Conservation (phyloP, 2,329 filamentous ascomycete genomes). For the Domatiomyces catenatus region DNA sequence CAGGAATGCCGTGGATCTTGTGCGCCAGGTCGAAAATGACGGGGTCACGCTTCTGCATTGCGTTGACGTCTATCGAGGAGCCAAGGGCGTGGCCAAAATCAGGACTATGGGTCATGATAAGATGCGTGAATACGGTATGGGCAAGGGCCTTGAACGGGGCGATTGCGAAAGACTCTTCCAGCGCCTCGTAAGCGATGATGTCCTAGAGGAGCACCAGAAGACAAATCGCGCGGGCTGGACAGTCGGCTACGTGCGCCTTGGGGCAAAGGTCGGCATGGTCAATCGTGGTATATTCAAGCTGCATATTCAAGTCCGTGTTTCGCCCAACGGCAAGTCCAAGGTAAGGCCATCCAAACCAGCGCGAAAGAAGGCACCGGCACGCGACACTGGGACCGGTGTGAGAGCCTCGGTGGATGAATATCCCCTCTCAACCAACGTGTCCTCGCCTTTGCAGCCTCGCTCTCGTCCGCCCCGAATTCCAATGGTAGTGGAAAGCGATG, state of each 20-base stretch:
- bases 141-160: slow-evolving; percentile 52
- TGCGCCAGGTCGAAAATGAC: slow-evolving; percentile 40
- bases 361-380: slow-evolving; percentile 16
- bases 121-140: slow-evolving; percentile 49
- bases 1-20: slow-evolving; percentile 51
- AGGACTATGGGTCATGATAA: slow-evolving; percentile 38
- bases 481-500: slow-evolving; percentile 9
- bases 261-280: slow-evolving; percentile 34
- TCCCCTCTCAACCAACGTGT: slow-evolving; percentile 51
- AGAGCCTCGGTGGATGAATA: slow-evolving; percentile 24
- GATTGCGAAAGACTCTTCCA: slow-evolving; percentile 78
- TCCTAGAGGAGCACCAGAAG: slow-evolving; percentile 54
- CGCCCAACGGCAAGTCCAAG: slow-evolving; percentile 28
- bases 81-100: slow-evolving; percentile 40
- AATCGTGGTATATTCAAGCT: slow-evolving; percentile 29
- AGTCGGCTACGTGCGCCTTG: slow-evolving; percentile 46
- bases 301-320: slow-evolving; percentile 39
- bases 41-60: slow-evolving; percentile 64
- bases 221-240: slow-evolving; percentile 50
- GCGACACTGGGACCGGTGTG: slow-evolving; percentile 19
- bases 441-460: slow-evolving; percentile 43
- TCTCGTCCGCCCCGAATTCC: slow-evolving; percentile 22
- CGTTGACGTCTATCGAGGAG: slow-evolving; percentile 69
- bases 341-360: slow-evolving; percentile 17
- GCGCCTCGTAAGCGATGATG: slow-evolving; percentile 56